These are phyloP conservation scores for Ustilago xerochloae DNA, from an alignment of 1,284 basidiomycete genomes.

Conservation along the genomic window DNA sequence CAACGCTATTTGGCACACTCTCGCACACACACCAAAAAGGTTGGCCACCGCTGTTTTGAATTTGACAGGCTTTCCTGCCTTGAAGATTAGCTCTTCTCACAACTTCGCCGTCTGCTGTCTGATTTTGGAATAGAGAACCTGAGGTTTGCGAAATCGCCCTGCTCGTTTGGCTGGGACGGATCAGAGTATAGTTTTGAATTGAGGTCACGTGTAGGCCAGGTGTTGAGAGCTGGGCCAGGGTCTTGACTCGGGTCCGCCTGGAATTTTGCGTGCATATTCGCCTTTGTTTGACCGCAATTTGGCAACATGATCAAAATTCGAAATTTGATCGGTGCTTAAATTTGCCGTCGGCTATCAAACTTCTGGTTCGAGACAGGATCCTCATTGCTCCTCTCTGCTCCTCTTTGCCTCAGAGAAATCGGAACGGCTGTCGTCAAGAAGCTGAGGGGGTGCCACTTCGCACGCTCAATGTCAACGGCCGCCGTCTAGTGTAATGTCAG, in stretches of 20 bases:
- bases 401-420: neutral
- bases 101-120: neutral
- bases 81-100: neutral
- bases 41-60: neutral
- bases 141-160: too few species aligned
- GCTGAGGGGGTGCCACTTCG: too few species aligned
- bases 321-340: conserved; percentile 20
- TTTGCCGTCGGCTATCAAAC: conserved; percentile 5
- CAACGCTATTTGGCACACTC: neutral
- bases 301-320: too few species aligned
- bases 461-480: too few species aligned
- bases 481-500: too few species aligned
- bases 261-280: neutral
- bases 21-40: neutral
- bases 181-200: too few species aligned
- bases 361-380: neutral
- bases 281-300: neutral
- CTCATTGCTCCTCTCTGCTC: neutral
- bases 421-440: neutral
- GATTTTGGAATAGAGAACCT: neutral
- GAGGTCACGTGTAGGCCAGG: too few species aligned
- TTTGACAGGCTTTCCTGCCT: neutral
- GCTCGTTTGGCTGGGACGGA: too few species aligned
- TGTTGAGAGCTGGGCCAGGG: too few species aligned
- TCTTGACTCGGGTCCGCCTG: too few species aligned